Evolutionary conservation across 441 rosid species (phyloP).

Genomic region (Erodium texanum): DNA sequence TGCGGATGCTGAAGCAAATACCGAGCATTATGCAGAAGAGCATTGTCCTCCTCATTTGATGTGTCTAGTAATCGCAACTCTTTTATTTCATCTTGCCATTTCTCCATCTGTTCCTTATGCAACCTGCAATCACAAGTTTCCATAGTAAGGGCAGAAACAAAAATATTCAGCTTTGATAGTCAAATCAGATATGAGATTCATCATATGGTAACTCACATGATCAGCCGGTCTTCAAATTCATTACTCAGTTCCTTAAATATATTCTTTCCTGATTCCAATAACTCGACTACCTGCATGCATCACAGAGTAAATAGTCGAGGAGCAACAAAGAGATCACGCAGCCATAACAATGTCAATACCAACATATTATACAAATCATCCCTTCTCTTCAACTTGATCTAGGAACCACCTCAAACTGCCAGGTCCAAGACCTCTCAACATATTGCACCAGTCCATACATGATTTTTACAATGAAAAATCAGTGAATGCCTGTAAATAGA

Average conservation of each 20-base stretch:
- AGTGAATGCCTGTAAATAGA: neutral
- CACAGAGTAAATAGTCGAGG: neutral
- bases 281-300: conserved; percentile 51
- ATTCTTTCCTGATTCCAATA: conserved; percentile 63
- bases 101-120: conserved; percentile 70
- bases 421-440: neutral
- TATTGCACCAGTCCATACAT: neutral
- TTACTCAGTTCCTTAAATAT: conserved; percentile 46
- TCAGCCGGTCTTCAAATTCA: neutral
- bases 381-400: neutral
- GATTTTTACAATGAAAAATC: neutral
- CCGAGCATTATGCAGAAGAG: neutral
- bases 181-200: neutral
- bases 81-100: conserved; percentile 84
- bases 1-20: conserved; percentile 40
- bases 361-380: neutral
- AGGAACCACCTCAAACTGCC: neutral
- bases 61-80: conserved; percentile 62
- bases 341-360: neutral
- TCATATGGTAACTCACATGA: conserved; percentile 31
- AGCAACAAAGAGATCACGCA: neutral
- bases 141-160: neutral
- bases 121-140: conserved; percentile 38
- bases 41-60: conserved; percentile 33
- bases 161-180: neutral